Evolutionary conservation across 768 basidiomycete species (phyloP), one percentile per base, ranked within the genome.

Genomic region (Lentinula guzmanii): DNA sequence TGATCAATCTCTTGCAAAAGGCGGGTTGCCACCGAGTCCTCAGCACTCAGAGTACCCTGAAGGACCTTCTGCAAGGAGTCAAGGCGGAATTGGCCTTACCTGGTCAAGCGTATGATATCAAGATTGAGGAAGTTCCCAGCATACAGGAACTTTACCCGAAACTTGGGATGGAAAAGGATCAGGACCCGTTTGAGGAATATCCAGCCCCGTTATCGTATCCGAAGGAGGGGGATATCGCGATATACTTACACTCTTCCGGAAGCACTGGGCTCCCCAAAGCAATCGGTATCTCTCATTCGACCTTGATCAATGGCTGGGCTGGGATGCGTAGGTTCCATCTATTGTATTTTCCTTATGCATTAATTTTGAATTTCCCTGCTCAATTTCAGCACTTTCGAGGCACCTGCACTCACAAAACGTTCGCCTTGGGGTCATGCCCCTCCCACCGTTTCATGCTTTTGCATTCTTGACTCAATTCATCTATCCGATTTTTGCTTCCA

Each of bases 221-320:
- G 16, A 7, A 58, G 6, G 58, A 65, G 8, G 64, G 56, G 7
- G 39, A 66, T 15, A 24, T 68, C 45, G 52, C 60, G 21, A 72
- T 68, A 21, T 58, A 58, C 50, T 54, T 76, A 1, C 74, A 75
- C 50, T 76, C 75, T 0, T 74, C 75, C 1, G 72, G 73, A 7
- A 72, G 70, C 48, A 71, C 73, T 0, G 70, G 72, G 0, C 67
- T 71, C 33, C 72, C 73, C 0, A 74, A 72, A 52, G 61, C 71
- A 2, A 70, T 75, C 43, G 60, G 66, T 4, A 61, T 66, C 18
- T 68, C 64, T 5, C 54, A 68, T 37, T 13, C 61, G 5, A 65
- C 59, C 10, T 52, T 54, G 4, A 52, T 71, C 3, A 65, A 68
- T 18, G 69, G 64, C 60, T 55, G 67, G 64, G 24, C 24, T 43